Percentiles rank a stretch among this genome's conserved stretches.
Evolutionary conservation across 202 grass and related monocot genomes (phyloP).

Genomic region (Dendrocalamus latiflorus): DNA sequence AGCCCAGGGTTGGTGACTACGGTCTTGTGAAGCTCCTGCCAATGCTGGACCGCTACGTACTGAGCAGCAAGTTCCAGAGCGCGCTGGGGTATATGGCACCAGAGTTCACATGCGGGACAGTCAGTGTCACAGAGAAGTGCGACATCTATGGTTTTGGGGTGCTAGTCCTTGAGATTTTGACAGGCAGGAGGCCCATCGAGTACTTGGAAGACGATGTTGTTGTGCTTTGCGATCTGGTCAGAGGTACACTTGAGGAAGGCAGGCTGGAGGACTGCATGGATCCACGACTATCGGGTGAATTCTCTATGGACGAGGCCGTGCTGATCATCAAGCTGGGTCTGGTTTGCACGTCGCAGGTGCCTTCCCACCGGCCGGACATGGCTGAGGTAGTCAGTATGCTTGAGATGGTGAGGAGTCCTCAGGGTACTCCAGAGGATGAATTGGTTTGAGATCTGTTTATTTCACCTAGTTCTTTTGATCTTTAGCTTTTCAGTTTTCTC

Average conservation of each 20-base stretch:
- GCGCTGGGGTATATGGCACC: conserved; percentile 79
- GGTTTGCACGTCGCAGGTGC: conserved; percentile 71
- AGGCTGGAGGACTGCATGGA: conserved; percentile 59
- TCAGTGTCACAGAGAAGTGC: conserved; percentile 72
- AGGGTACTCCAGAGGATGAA: conserved; percentile 55
- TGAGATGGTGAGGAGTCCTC: conserved; percentile 60
- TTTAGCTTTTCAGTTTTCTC: neutral
- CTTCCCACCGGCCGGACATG: conserved; percentile 65
- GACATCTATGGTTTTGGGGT: conserved; percentile 74
- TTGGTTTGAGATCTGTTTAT: conserved; percentile 43
- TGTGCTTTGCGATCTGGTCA: conserved; percentile 62
- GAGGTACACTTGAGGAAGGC: conserved; percentile 49
- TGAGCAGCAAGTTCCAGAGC: conserved; percentile 83
- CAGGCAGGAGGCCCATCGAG: conserved; percentile 58
- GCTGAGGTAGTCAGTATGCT: conserved; percentile 61
- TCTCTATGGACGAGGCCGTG: conserved; percentile 47
- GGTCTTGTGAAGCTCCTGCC: conserved; percentile 69
- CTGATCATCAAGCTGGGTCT: conserved; percentile 63
- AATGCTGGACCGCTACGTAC: conserved; percentile 62
- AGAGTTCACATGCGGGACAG: conserved; percentile 59
- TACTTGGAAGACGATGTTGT: conserved; percentile 75
- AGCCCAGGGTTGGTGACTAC: conserved; percentile 65
- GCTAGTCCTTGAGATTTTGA: conserved; percentile 64
- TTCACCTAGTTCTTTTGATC: neutral
- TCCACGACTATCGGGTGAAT: conserved; percentile 41